Evolutionary conservation across 768 basidiomycete genomes (phyloP), one percentile per base, ranked within the genome.

Genomic region (Amanita rubescens): DNA sequence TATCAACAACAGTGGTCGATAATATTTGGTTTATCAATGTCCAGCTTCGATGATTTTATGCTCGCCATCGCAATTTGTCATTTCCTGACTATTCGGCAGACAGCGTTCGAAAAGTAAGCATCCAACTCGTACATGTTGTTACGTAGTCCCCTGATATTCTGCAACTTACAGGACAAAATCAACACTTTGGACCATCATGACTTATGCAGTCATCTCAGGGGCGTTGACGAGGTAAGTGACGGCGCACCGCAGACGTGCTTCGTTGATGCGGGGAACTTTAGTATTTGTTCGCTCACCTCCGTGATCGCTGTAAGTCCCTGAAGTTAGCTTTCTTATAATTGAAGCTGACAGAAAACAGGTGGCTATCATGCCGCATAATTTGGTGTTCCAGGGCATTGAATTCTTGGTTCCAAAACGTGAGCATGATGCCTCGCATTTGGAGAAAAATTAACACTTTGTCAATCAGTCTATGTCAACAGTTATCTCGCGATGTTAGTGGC

Each of bases 321-420:
- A 6, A 11, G 8, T 24, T 24, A 5, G 22, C 8, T 45, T 15
- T 34, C 38, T 5, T 55, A 24, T 27, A 6, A 49, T 3, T 19
- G 24, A 43, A 15, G 39, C 32, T 5, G 5, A 33, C 11, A 17
- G 15, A 1, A 30, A 4, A 30, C 34, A 30, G 47, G 60, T 60
- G 57, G 56, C 27, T 56, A 25, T 2, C 3, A 57, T 62, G 58
- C 59, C 57, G 9, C 42, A 60, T 24, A 62, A 53, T 19, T 53
- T 62, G 11, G 56, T 62, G 1, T 63, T 59, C 49, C 54, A 61
- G 3, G 59, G 60, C 25, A 55, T 63, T 34, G 49, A 55, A 37
- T 60, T 63, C 30, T 54, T 60, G 8, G 41, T 63, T 14, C 55
- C 62, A 8, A 62, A 63, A 57, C 42, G 62, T 62, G 41, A 17